Evolutionary conservation across 2,329 filamentous ascomycete genomes (phyloP), one percentile per base, ranked within the genome.

Genomic region (Trichoderma koningiopsis): DNA sequence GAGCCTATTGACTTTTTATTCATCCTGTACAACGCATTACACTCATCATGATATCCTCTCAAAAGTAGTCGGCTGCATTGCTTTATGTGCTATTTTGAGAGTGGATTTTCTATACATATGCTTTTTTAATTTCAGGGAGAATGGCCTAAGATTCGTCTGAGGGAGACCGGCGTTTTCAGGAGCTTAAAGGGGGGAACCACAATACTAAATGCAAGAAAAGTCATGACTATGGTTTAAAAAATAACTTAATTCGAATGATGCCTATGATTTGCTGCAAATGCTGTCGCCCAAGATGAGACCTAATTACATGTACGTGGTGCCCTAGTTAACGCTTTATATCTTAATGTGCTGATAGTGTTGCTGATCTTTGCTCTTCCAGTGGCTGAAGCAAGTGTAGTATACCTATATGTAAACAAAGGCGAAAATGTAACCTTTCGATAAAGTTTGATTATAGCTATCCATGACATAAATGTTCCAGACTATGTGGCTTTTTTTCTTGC

Each of bases 161-260:
- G 35, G 43, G 33, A n/a, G 29, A 66, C 27, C 4, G 68, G 68
- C 68, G 68, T 69, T 69, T 49, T 69, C 35, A 19, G 61, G 68
- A 59, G 35, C 40, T 5, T 35, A 29, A 19, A 31, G 55, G 37
- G 14, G 58, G 40, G 47, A 52, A 13, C 22, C 37, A 40, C 40
- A 66, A 37, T 13, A 65, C n/a, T 59, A 33, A 57, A 49, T 37
- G 40, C 64, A 52, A 59, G 64, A 40, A 59, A 59, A 31, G 27
- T 49, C 56, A 63, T 37, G 58, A 68, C 56, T 35, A 64, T 55
- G 57, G 29, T 29, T 57, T 37, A 24, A 14, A 33, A 59, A 59
- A 43, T 6, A 43, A 27, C 29, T 29, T 24, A 27, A 24, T 59
- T 43, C 16, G 1, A 43, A 59, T 27, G n/a, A 37, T 40, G 24